These are phyloP conservation scores for Lasiosphaeria miniovina DNA, from an alignment of 495 filamentous ascomycete genomes.

Conservation along the genomic window DNA sequence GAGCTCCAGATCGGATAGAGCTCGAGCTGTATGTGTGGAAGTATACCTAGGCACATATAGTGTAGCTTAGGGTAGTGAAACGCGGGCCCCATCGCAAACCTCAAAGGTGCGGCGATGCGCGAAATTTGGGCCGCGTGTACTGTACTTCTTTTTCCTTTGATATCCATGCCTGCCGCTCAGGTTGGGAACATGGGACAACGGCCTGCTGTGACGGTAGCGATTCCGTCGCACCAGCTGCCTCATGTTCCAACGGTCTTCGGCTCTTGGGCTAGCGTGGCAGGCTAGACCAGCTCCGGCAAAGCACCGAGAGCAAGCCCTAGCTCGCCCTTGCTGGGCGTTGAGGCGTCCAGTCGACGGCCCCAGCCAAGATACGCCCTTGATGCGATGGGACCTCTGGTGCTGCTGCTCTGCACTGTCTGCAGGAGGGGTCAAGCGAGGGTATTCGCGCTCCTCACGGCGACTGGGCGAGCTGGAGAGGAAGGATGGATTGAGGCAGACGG, in stretches of 20 bases:
- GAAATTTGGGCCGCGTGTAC: too few relatives aligned
- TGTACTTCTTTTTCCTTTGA: too few relatives aligned
- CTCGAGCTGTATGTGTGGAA: too few relatives aligned
- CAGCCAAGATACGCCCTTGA: slow-evolving; percentile 1
- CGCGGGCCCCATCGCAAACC: not conserved
- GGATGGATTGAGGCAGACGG: too few relatives aligned
- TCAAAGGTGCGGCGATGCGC: too few relatives aligned
- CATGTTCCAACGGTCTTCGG: slow-evolving; percentile 25
- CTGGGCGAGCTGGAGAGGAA: too few relatives aligned
- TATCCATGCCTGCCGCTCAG: not conserved
- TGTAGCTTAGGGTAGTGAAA: not conserved
- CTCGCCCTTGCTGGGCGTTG: slow-evolving; percentile 16
- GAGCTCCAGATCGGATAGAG: too few relatives aligned
- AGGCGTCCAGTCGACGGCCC: slow-evolving; percentile 22
- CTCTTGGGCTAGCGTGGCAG: slow-evolving; percentile 1
- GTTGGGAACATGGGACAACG: not conserved
- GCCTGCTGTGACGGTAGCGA: not conserved
- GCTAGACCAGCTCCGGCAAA: slow-evolving; percentile 26
- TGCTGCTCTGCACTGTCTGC: too few relatives aligned
- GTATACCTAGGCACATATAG: too few relatives aligned
- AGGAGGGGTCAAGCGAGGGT: slow-evolving; percentile 7
- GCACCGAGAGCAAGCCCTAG: slow-evolving; percentile 21
- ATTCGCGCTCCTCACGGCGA: too few relatives aligned
- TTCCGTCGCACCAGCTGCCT: slow-evolving; percentile 17
- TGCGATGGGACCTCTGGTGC: slow-evolving; percentile 14